A percentile compares a stretch with the other conserved stretches of the same genome.
These are phyloP conservation scores for Phytophthora pseudosyringae DNA, from an alignment of 352 stramenopile genomes.

Conservation along the genomic window DNA sequence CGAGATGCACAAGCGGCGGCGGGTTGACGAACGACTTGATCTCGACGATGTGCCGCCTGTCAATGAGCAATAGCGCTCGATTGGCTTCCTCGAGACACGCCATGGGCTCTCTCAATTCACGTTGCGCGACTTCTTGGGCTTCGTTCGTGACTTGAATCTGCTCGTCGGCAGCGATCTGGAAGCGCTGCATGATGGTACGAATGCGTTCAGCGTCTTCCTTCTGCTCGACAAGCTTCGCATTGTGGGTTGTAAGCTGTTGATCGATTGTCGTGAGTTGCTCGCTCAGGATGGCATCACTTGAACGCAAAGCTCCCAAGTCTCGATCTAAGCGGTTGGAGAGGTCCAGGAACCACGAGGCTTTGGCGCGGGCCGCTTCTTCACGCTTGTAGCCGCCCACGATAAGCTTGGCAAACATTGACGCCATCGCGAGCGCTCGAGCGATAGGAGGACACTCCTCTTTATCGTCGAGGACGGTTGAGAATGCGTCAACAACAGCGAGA, in stretches of 20 bases:
- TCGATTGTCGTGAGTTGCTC: slow-evolving; percentile 24
- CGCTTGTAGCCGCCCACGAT: slow-evolving; percentile 24
- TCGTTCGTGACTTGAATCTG: slow-evolving; percentile 71
- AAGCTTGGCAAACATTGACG: slow-evolving; percentile 30
- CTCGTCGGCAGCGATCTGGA: slow-evolving; percentile 62
- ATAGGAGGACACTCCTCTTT: slow-evolving; percentile 5
- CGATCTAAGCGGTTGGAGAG: slow-evolving; percentile 30
- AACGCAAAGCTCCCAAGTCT: slow-evolving; percentile 28
- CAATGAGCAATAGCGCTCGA: slow-evolving; percentile 58
- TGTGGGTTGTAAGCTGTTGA: slow-evolving; percentile 38
- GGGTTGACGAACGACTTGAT: slow-evolving; percentile 87
- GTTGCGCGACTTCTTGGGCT: slow-evolving; percentile 60
- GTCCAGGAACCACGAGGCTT: slow-evolving; percentile 32
- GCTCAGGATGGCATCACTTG: slow-evolving; percentile 27
- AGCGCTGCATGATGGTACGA: slow-evolving; percentile 64
- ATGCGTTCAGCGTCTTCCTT: slow-evolving; percentile 54
- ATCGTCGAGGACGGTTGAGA: neutral
- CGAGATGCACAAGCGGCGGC: slow-evolving; percentile 70
- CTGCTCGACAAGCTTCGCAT: slow-evolving; percentile 42
- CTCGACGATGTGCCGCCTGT: slow-evolving; percentile 80
- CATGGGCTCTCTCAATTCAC: slow-evolving; percentile 66
- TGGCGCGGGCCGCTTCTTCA: slow-evolving; percentile 25
- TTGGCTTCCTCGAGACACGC: slow-evolving; percentile 77
- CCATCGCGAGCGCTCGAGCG: slow-evolving; percentile 26
- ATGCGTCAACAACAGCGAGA: slow-evolving; percentile 15